These are phyloP conservation scores for Alloascoidea hylecoeti DNA, from an alignment of 805 yeast genomes.

Conservation along the genomic window DNA sequence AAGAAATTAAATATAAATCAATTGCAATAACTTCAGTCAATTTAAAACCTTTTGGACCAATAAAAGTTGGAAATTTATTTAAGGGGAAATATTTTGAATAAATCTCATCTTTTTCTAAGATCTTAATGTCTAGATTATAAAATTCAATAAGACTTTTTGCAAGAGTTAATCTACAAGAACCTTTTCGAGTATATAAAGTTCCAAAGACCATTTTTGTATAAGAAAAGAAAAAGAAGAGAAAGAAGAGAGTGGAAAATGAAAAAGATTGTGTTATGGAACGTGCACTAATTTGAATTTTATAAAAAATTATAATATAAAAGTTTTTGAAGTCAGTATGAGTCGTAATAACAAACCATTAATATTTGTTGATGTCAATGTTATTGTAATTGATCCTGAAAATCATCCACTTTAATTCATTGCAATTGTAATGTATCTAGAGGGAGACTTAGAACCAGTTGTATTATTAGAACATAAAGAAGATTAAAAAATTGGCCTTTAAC, in stretches of 20 bases:
- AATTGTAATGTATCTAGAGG: too few relatives aligned
- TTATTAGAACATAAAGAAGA: constrained; percentile 83
- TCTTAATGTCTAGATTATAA: constrained; percentile 43
- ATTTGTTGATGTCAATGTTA: constrained; percentile 36
- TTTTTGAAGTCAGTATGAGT: constrained; percentile 83
- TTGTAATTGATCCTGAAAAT: constrained; percentile 71
- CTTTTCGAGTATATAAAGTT: constrained; percentile 19
- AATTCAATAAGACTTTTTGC: constrained; percentile 40
- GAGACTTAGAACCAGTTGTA: constrained; percentile 92
- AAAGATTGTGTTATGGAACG: too few relatives aligned
- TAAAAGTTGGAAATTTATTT: constrained; percentile 50
- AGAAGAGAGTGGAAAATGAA: too few relatives aligned
- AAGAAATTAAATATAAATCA: constrained; percentile 37
- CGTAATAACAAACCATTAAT: constrained; percentile 56
- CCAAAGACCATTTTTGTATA: constrained; percentile 25
- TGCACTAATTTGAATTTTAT: constrained; percentile 58
- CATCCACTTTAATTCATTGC: constrained; percentile 89
- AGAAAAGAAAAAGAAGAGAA: too few relatives aligned
- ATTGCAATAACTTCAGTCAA: constrained; percentile 59
- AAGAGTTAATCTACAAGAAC: constrained; percentile 7
- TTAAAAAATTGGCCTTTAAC: constrained; percentile 88
- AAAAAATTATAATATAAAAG: constrained; percentile 39
- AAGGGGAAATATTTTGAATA: constrained; percentile 46
- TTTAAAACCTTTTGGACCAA: constrained; percentile 61
- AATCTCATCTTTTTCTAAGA: constrained; percentile 26